A percentile compares a stretch with the other conserved stretches of the same genome.
These are phyloP conservation scores for Umbilicus rupestris DNA, from an alignment of 164 flowering plant species.

Conservation along the genomic window DNA sequence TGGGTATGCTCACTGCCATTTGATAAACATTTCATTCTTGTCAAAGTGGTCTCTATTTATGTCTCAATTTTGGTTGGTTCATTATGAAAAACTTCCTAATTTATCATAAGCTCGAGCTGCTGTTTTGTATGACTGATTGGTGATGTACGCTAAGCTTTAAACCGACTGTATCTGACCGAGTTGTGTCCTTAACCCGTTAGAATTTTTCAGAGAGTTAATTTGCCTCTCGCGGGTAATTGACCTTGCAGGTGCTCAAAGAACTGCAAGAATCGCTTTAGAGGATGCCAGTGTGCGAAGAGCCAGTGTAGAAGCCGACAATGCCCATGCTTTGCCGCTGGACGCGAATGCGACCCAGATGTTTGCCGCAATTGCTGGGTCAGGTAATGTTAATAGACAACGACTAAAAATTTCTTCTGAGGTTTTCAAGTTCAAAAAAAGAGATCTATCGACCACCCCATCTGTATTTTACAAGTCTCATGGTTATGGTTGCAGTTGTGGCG, in stretches of 20 bases:
- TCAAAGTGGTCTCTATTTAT: too few relatives aligned
- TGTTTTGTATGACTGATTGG: too few relatives aligned
- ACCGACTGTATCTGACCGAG: background rate
- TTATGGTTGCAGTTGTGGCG: slow-evolving; percentile 70
- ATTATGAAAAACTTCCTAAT: background rate
- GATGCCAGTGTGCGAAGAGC: slow-evolving; percentile 98
- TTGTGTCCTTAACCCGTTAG: background rate
- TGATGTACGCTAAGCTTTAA: too few relatives aligned
- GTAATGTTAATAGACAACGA: slow-evolving; percentile 20
- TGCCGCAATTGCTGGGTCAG: slow-evolving; percentile 99
- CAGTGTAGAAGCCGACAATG: slow-evolving; percentile 98
- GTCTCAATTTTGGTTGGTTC: background rate
- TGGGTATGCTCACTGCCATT: slow-evolving; percentile 48
- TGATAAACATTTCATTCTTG: background rate
- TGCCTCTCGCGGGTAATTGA: background rate
- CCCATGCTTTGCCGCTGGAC: slow-evolving; percentile 97
- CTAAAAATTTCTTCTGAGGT: background rate
- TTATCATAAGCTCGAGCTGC: too few relatives aligned
- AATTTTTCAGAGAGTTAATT: background rate
- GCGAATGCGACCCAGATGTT: slow-evolving; percentile 99
- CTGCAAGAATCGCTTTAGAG: slow-evolving; percentile 93
- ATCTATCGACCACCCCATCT: background rate
- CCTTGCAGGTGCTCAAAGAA: slow-evolving; percentile 76
- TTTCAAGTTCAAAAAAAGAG: background rate
- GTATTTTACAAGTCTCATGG: background rate